phyloP scores from a whole-genome alignment of 108 stramenopile genomes.

The Fragilaria crotonensis region DNA sequence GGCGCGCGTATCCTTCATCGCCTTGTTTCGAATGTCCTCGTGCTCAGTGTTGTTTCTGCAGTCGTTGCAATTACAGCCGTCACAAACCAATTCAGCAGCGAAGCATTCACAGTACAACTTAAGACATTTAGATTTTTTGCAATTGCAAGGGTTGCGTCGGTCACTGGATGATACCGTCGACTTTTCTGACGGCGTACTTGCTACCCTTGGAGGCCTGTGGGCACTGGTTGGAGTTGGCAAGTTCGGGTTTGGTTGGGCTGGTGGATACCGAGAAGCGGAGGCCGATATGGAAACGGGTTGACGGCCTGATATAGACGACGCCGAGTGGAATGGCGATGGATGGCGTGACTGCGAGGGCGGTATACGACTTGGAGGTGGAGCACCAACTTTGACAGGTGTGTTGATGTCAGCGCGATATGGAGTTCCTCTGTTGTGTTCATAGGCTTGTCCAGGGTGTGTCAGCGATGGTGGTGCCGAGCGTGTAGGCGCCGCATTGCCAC shows the following conservation, averaged over 20 bases:
- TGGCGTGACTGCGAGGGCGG: not conserved
- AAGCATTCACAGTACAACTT: conserved; percentile 96
- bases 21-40: conserved; percentile 67
- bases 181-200: conserved; percentile 17
- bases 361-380: not conserved
- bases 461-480: not conserved
- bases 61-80: conserved; percentile 87
- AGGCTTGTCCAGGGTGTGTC: not conserved
- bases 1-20: conserved; percentile 78
- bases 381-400: not conserved
- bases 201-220: conserved; percentile 1
- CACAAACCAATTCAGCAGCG: conserved; percentile 73
- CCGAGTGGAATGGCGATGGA: not conserved
- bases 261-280: not conserved
- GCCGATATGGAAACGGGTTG: no score
- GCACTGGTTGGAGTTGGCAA: not conserved
- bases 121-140: conserved; percentile 91
- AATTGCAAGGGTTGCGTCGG: conserved; percentile 58
- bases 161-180: not conserved
- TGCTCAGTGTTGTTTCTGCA: conserved; percentile 72
- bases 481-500: not conserved
- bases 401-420: conserved; percentile 2
- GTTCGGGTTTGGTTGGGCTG: not conserved
- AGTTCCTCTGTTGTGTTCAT: conserved; percentile 2
- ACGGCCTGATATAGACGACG: not conserved